These are phyloP conservation scores for Chondrostereum purpureum DNA, from an alignment of 1,284 basidiomycete species.

Conservation along the genomic window DNA sequence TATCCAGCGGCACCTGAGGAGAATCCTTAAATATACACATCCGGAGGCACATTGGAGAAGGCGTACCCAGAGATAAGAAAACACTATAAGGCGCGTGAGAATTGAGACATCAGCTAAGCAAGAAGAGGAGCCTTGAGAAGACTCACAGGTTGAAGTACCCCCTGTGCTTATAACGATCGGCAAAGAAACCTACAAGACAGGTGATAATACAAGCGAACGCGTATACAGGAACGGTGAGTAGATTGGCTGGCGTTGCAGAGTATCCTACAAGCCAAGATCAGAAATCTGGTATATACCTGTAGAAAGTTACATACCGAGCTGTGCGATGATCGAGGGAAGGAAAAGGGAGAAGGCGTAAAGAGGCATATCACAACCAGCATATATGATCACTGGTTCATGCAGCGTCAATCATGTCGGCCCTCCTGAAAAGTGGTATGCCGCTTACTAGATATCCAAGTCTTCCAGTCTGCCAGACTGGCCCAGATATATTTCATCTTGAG, in stretches of 20 bases:
- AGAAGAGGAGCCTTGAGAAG: background rate
- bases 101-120: constrained; percentile 1
- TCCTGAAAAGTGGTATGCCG: constrained; percentile 6
- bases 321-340: constrained; percentile 50
- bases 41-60: constrained; percentile 35
- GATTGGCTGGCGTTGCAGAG: constrained; percentile 65
- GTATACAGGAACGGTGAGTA: constrained; percentile 67
- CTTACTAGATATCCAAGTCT: constrained; percentile 65
- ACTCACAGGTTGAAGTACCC: constrained; percentile 59
- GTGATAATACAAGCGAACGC: constrained; percentile 59
- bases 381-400: constrained; percentile 41
- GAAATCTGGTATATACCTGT: constrained; percentile 13
- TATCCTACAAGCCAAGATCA: constrained; percentile 37
- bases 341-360: constrained; percentile 71
- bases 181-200: constrained; percentile 54
- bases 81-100: constrained; percentile 16
- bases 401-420: constrained; percentile 7
- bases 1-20: constrained; percentile 49
- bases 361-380: constrained; percentile 53
- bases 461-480: constrained; percentile 62
- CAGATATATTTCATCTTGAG: constrained; percentile 57
- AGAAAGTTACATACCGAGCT: constrained; percentile 38
- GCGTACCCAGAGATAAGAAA: constrained; percentile 32
- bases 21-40: constrained; percentile 54
- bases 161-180: constrained; percentile 54